Conservation (phyloP, 1,139 yeast genomes). For the Yamadazyma dendronema region DNA sequence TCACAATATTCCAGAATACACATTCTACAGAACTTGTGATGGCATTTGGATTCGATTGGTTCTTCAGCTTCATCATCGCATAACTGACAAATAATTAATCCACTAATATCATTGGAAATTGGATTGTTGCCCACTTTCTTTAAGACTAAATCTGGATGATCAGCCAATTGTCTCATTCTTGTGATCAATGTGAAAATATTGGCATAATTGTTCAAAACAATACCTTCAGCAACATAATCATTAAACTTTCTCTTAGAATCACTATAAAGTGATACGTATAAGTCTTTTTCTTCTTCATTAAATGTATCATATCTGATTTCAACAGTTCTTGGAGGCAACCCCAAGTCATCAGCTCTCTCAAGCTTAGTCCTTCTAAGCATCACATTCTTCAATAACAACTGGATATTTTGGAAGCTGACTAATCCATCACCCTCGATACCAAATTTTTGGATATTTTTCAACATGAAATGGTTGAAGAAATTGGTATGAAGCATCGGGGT, state of each 20-base stretch:
- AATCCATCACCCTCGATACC: constrained; percentile 82
- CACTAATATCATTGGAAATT: constrained; percentile 38
- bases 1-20: constrained; percentile 89
- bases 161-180: constrained; percentile 96
- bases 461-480: constrained; percentile 91
- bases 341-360: constrained; percentile 95
- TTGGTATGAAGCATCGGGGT: constrained; percentile 93
- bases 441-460: constrained; percentile 84
- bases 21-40: constrained; percentile 87
- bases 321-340: constrained; percentile 91
- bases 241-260: constrained; percentile 85
- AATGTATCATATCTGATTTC: constrained; percentile 82
- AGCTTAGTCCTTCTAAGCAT: constrained; percentile 94
- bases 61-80: constrained; percentile 99
- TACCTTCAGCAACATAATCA: constrained; percentile 91
- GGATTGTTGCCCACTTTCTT: constrained; percentile 50
- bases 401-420: constrained; percentile 73
- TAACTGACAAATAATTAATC: constrained; percentile 79
- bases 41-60: constrained; percentile 91
- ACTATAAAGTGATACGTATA: constrained; percentile 82
- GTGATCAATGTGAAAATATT: constrained; percentile 94
- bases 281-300: constrained; percentile 91
- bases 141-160: constrained; percentile 93
- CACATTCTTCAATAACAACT: constrained; percentile 66
- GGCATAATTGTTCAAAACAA: constrained; percentile 91